phyloP scores from a whole-genome alignment of 352 stramenopile species.

The Phytophthora pluvialis region DNA sequence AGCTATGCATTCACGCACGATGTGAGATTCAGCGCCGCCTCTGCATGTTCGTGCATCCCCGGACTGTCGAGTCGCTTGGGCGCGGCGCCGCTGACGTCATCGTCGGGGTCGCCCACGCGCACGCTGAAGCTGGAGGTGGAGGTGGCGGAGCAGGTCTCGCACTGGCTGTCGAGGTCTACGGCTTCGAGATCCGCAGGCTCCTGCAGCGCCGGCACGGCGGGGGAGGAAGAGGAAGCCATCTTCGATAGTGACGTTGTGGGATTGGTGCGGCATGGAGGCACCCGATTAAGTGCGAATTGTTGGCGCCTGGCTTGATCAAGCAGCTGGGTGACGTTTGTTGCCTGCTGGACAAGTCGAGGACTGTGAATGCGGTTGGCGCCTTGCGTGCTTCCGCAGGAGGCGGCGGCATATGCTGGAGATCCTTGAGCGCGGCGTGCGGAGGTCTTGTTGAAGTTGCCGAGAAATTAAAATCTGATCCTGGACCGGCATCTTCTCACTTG shows the following conservation, averaged over 20 bases:
- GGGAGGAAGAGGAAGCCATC: slow-evolving; percentile 9
- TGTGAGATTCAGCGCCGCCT: slow-evolving; percentile 45
- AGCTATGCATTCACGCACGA: slow-evolving; percentile 39
- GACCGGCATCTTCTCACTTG: background rate
- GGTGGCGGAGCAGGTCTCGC: slow-evolving; percentile 35
- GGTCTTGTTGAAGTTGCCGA: slow-evolving; percentile 3
- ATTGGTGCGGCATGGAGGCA: slow-evolving; percentile 8
- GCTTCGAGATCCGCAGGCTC: slow-evolving; percentile 31
- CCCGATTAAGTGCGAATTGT: slow-evolving; percentile 2
- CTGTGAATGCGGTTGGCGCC: no score
- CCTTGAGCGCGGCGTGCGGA: background rate
- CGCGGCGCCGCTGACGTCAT: slow-evolving; percentile 3
- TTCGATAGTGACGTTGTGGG: slow-evolving; percentile 31
- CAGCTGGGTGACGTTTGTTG: slow-evolving; percentile 3
- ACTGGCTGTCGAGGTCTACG: slow-evolving; percentile 36
- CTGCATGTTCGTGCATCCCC: slow-evolving; percentile 24
- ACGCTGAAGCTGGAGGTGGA: slow-evolving; percentile 43
- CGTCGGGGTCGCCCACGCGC: background rate
- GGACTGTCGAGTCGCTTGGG: slow-evolving; percentile 32
- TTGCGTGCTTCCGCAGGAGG: no score
- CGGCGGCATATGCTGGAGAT: no score
- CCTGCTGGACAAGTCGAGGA: background rate
- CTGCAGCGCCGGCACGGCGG: slow-evolving; percentile 27
- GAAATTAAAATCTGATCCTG: slow-evolving; percentile 2
- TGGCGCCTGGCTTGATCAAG: slow-evolving; percentile 7